Evolutionary conservation across 1,284 basidiomycete species (phyloP).

Genomic region (Athelia psychrophila): DNA sequence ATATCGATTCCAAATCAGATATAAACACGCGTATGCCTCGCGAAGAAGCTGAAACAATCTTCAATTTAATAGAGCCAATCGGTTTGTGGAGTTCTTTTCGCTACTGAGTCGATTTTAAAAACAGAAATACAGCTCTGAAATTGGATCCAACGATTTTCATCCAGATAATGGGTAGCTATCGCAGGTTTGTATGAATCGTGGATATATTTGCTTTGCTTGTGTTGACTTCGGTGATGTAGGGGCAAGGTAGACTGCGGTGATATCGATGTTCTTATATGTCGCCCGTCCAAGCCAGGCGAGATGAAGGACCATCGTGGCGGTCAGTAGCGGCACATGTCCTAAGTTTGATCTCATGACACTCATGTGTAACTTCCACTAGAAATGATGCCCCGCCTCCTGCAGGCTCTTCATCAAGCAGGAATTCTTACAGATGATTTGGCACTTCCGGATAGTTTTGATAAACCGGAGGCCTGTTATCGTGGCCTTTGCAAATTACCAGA

Average conservation of each 20-base stretch:
- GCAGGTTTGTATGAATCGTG: constrained; percentile 48
- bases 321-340: constrained; percentile 16
- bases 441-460: constrained; percentile 60
- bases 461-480: constrained; percentile 76
- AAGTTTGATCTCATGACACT: not conserved
- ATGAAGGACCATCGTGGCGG: constrained; percentile 75
- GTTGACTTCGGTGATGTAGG: constrained; percentile 31
- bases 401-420: constrained; percentile 49
- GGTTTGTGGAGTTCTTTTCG: constrained; percentile 37
- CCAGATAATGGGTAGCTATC: constrained; percentile 89
- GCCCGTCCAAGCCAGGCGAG: constrained; percentile 52
- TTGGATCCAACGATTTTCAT: constrained; percentile 75
- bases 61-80: constrained; percentile 64
- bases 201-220: constrained; percentile 5
- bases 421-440: constrained; percentile 80
- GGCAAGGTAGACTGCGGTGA: constrained; percentile 82
- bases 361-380: constrained; percentile 36
- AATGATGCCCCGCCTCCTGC: constrained; percentile 54
- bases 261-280: constrained; percentile 86
- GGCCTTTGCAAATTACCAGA: constrained; percentile 64
- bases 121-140: constrained; percentile 45
- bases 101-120: not conserved
- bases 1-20: constrained; percentile 31
- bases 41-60: constrained; percentile 72
- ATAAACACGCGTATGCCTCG: constrained; percentile 83